Evolutionary conservation across 805 yeast genomes (phyloP).

Genomic region (Candida krabiensis): DNA sequence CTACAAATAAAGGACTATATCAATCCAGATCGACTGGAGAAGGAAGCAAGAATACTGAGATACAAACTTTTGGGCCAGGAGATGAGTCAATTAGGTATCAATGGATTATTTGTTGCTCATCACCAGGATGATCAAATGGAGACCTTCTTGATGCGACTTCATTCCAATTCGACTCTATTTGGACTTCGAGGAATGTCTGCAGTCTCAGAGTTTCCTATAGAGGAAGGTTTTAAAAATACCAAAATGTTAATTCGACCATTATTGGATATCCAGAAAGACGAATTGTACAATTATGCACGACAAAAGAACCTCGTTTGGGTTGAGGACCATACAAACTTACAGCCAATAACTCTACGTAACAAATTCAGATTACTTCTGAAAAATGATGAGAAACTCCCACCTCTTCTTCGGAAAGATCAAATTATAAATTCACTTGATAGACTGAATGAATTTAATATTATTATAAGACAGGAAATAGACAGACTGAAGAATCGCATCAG

Average conservation of each 20-base stretch:
- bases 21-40: constrained; percentile 39
- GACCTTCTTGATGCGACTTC: constrained; percentile 58
- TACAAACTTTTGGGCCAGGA: constrained; percentile 42
- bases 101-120: constrained; percentile 60
- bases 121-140: constrained; percentile 73
- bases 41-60: constrained; percentile 56
- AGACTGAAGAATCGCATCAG: constrained; percentile 10
- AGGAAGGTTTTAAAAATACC: constrained; percentile 6
- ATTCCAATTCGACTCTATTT: constrained; percentile 43
- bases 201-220: constrained; percentile 12
- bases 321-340: constrained; percentile 66
- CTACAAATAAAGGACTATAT: constrained; percentile 18
- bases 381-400: constrained; percentile 15
- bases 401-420: constrained; percentile 9
- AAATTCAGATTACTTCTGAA: constrained; percentile 40
- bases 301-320: constrained; percentile 52
- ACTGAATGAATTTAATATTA: constrained; percentile 12
- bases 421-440: constrained; percentile 12
- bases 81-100: constrained; percentile 37
- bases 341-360: constrained; percentile 61
- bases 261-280: constrained; percentile 42
- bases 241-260: constrained; percentile 52
- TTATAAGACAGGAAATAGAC: constrained; percentile 20
- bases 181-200: constrained; percentile 59
- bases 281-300: constrained; percentile 47